These are phyloP conservation scores for Penicillium daleae DNA, from an alignment of 495 filamentous ascomycete species.

Conservation along the genomic window DNA sequence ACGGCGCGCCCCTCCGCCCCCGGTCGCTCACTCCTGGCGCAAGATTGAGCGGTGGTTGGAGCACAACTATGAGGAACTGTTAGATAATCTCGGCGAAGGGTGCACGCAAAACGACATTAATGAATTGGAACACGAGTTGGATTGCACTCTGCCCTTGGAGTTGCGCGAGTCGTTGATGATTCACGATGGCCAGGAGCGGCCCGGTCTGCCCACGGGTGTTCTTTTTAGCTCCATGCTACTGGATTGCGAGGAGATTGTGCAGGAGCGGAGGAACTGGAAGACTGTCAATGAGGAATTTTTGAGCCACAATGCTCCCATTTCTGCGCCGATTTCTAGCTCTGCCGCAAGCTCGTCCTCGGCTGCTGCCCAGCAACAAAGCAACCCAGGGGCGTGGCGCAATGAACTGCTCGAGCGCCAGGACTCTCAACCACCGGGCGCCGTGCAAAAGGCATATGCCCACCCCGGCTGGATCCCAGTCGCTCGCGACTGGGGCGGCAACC, in stretches of 20 bases:
- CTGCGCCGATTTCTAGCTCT: conserved; percentile 63
- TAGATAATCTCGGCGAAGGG: conserved; percentile 88
- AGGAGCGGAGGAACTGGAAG: conserved; percentile 97
- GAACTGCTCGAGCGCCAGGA: conserved; percentile 85
- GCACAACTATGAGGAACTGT: conserved; percentile 91
- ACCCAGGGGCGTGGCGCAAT: conserved; percentile 73
- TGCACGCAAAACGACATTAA: conserved; percentile 94
- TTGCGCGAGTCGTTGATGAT: conserved; percentile 87
- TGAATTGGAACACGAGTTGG: conserved; percentile 93
- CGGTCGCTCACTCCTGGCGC: conserved; percentile 85
- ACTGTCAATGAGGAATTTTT: conserved; percentile 89
- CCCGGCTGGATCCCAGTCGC: conserved; percentile 95
- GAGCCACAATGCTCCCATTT: conserved; percentile 52
- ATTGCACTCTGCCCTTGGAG: conserved; percentile 92
- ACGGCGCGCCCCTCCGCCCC: conserved; percentile 90
- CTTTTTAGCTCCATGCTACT: conserved; percentile 94
- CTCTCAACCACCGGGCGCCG: conserved; percentile 80
- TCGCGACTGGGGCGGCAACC: conserved; percentile 98
- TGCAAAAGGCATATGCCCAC: conserved; percentile 93
- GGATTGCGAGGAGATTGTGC: conserved; percentile 97
- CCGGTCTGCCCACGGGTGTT: conserved; percentile 86
- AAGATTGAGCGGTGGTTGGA: conserved; percentile 94
- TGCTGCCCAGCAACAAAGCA: conserved; percentile 47
- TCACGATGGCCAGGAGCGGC: conserved; percentile 96
- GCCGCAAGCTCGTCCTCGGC: conserved; percentile 66